Evolutionary conservation across 1,139 yeast species (phyloP), one percentile per base, ranked within the genome.

Genomic region (Zygotorulaspora mrakii): DNA sequence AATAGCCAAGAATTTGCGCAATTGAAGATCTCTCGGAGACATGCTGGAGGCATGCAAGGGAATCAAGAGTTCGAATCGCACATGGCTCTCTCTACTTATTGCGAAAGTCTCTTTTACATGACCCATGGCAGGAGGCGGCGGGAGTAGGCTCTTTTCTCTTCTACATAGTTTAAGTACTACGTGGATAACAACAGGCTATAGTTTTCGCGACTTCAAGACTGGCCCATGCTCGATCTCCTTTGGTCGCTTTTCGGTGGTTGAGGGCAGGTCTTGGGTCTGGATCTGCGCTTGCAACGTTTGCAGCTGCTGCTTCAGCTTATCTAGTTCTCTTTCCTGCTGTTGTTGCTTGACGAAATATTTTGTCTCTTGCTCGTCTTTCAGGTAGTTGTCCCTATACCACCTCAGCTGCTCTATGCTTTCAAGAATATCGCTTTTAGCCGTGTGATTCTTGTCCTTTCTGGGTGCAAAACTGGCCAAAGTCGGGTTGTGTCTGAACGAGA

Each of bases 321-420:
- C n/a, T 6, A 20, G 27, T 7, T 10, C 29, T 22, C 6, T 17
- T 11, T 27, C 14, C 9, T 26, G 31, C 22, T 31, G 12, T 17
- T 40, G 36, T 28, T 34, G 17, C 18, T 42, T 41, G 11, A 59
- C 62, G 40, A 49, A 56, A 4, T 40, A 43, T 16, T 40, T 39
- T 1, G 64, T 59, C 33, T 61, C 64, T 5, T 29, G 35, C 23
- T 50, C 38, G 21, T 35, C 40, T 39, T 59, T 59, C 46, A 81
- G 68, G 53, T 86, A 88, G 54, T 83, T 68, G 13, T 79, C 76
- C 41, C 74, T 68, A 60, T 81, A 87, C 87, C 94, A 91, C 52
- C 70, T 73, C 55, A 91, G 69, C 59, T 91, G 96, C 9, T 66
- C 76, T 30, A 94, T 89, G 57, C 96, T 86, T 61, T 91, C 98